phyloP scores from a whole-genome alignment of 1,284 basidiomycete genomes.

The Ustilago nuda region DNA sequence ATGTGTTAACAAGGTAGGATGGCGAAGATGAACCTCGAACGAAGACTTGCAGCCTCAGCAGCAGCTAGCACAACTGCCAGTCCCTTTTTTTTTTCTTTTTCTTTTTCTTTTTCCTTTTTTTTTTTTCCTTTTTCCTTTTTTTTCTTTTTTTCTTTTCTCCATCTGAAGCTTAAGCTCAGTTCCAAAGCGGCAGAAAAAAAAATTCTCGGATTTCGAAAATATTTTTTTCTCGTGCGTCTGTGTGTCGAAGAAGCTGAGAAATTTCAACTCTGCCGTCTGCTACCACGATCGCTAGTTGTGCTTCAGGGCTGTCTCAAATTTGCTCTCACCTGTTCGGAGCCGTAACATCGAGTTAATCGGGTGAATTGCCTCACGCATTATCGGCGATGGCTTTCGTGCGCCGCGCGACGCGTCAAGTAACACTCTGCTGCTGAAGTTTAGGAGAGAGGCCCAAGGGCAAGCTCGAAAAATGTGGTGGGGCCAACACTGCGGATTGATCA shows the following conservation, averaged over 20 bases:
- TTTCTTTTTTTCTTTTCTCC: constrained; percentile 4
- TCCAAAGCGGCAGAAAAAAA: constrained; percentile 27
- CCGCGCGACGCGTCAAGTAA: constrained; percentile 47
- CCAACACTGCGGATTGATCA: constrained; percentile 22
- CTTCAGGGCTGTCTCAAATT: constrained; percentile 12
- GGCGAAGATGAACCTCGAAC: constrained; percentile 9
- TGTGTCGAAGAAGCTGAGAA: not conserved
- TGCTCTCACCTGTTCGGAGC: not conserved
- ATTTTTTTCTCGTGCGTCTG: constrained; percentile 46
- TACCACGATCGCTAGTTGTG: constrained; percentile 28
- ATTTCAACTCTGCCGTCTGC: constrained; percentile 23
- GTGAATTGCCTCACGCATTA: not conserved
- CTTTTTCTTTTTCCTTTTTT: not conserved
- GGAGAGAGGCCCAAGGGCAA: not conserved
- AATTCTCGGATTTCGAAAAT: constrained; percentile 45
- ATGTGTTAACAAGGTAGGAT: constrained; percentile 16
- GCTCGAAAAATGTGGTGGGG: constrained; percentile 23
- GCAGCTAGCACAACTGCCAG: constrained; percentile 8
- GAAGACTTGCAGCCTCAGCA: constrained; percentile 16
- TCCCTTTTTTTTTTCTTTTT: not conserved
- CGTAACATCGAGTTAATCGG: not conserved
- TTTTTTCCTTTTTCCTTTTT: constrained; percentile 9
- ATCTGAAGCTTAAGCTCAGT: constrained; percentile 17
- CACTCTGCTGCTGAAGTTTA: constrained; percentile 3
- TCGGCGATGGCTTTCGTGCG: constrained; percentile 30